Evolutionary conservation across 176 grass and related monocot genomes (phyloP), one percentile per base, ranked within the genome.

Genomic region (Puccinellia tenuiflora): DNA sequence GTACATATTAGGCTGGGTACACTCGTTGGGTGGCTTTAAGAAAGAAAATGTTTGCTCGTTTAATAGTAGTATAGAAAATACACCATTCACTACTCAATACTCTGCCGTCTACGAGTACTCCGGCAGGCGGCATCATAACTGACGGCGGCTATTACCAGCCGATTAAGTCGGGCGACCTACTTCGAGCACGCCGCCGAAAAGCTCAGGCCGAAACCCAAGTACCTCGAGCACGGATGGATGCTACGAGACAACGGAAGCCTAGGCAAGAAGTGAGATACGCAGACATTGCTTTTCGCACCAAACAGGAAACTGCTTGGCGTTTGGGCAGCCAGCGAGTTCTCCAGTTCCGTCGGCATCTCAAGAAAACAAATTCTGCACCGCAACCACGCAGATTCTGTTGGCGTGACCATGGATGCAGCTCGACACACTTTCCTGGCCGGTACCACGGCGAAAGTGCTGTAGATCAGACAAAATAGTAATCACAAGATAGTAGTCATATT

Each of bases 381-480:
- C 45, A 12, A n/a, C 73, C 25, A 28, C 46, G 56, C 75, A 50
- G 79, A 59, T 86, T 78, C 83, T 90, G 57, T 83, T 86, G 79
- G 74, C 74, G 37, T 65, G 73, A 81, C 82, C 78, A 81, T 85
- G 16, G 57, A 79, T 75, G 15, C 8, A 25, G 67, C 30, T 84
- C 38, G 34, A 79, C 70, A 68, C 77, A 47, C 45, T 73, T 80
- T n/a, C n/a, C n/a, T n/a, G n/a, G n/a, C n/a, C n/a, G n/a, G n/a
- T n/a, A n/a, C n/a, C n/a, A n/a, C n/a, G n/a, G n/a, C n/a, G n/a
- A n/a, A n/a, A n/a, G n/a, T n/a, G n/a, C n/a, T n/a, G n/a, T n/a
- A n/a, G n/a, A n/a, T n/a, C n/a, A n/a, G n/a, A n/a, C n/a, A n/a
- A n/a, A n/a, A n/a, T n/a, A n/a, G n/a, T n/a, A n/a, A n/a, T n/a